Base-by-base conservation (phyloP, 2,329 filamentous ascomycete genomes). In the Fusarium sp. region DNA sequence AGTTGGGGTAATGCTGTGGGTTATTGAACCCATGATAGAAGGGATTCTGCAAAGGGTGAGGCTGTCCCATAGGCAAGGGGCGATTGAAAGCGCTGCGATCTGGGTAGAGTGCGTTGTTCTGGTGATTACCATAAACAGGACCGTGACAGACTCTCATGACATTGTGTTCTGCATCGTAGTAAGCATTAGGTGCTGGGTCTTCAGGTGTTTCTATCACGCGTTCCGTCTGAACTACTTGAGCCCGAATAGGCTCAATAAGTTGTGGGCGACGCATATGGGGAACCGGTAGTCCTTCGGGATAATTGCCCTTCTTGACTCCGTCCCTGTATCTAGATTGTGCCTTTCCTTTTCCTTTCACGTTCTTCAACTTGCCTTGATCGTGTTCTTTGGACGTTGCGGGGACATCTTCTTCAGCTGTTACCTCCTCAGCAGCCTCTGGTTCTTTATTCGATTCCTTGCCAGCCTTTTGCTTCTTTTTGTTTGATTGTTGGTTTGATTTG, bases 131-230 rank as follows among this genome's bases (percentile, higher is more conserved):
- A 70, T 87, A 89, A 1, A 79, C 77, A 4, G 83, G 82, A 0
- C 86, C 87, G 65, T 89, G 84, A 65, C 89, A 89, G 25, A 88
- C 82, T 15, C 86, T 83, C 49, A 87, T 79, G 20, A 86, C 75
- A 32, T 85, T 83, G 64, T 82, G 80, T 45, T 80, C 78, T n/a
- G 78, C 73, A 68, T 89, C 86, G 69, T 84, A 85, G 71, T 86
- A 89, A 41, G 87, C 85, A 69, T 89, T 90, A 14, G 87, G 87
- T 3, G 80, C 79, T 10, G 87, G 87, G 64, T 88, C 86, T 43
- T 82, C 77, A 5, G 79, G 77, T 2, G 75, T 78, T 67, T 88
- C 86, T 20, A 88, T 76, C 4, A 86, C 80, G 62, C 87, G 84
- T 71, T 89, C 86, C 3, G 87, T 80, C 53, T 86, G 82, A 33